phyloP scores from a whole-genome alignment of 768 basidiomycete species.

The Hypholoma fasciculare region DNA sequence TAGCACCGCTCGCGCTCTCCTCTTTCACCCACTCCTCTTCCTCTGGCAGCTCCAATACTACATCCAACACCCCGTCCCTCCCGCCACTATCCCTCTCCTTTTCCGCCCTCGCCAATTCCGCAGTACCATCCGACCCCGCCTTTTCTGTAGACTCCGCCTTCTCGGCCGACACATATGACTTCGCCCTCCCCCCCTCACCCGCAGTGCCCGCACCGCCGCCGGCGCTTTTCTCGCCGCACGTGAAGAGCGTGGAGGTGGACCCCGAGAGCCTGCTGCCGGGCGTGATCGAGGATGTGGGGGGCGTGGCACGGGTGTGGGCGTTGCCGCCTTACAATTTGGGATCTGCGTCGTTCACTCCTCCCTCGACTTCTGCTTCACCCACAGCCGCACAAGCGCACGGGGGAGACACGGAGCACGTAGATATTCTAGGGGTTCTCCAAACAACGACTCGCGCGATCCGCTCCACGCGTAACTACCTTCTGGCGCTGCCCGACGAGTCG shows the following conservation, averaged over 20 bases:
- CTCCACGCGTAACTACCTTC: slow-evolving; percentile 79
- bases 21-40: too few relatives aligned
- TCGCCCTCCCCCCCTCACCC: slow-evolving; percentile 75
- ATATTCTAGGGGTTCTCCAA: slow-evolving; percentile 73
- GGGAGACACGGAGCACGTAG: slow-evolving; percentile 27
- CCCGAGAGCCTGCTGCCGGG: slow-evolving; percentile 77
- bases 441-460: slow-evolving; percentile 81
- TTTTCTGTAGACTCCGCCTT: too few relatives aligned
- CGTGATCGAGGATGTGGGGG: slow-evolving; percentile 71
- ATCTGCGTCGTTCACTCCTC: neutral
- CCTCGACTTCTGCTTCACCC: too few relatives aligned
- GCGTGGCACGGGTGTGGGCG: slow-evolving; percentile 65
- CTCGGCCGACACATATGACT: slow-evolving; percentile 7
- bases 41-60: too few relatives aligned
- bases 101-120: slow-evolving; percentile 9
- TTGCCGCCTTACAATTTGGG: slow-evolving; percentile 25
- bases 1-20: too few relatives aligned
- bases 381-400: too few relatives aligned
- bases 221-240: slow-evolving; percentile 50
- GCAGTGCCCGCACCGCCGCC: slow-evolving; percentile 39
- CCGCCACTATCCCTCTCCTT: too few relatives aligned
- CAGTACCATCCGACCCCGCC: slow-evolving; percentile 38
- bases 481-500: slow-evolving; percentile 79
- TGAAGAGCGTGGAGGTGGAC: slow-evolving; percentile 71
- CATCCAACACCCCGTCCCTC: too few relatives aligned